Evolutionary conservation across 164 flowering plant species (phyloP).

Genomic region (Annona cherimola): DNA sequence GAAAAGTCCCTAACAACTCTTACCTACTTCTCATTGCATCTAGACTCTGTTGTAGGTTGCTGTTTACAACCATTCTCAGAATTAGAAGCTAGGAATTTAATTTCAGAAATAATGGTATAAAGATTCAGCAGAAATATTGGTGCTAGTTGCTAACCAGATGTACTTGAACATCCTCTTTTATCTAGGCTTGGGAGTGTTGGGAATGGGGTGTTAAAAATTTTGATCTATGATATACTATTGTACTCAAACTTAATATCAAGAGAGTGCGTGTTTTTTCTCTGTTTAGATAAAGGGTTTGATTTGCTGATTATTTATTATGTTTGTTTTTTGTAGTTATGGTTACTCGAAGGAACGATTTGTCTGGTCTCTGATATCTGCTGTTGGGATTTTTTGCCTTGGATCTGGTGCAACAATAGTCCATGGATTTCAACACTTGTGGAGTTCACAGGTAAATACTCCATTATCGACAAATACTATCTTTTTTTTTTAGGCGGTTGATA

Average conservation of each 20-base stretch:
- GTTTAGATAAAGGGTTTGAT: not conserved
- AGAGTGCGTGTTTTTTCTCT: not conserved
- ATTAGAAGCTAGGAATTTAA: too few relatives aligned
- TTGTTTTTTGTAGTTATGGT: conserved; percentile 63
- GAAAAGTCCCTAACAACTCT: too few relatives aligned
- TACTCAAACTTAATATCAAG: not conserved
- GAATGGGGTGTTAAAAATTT: too few relatives aligned
- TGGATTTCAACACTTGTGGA: conserved; percentile 93
- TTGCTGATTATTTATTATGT: not conserved
- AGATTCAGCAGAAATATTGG: too few relatives aligned
- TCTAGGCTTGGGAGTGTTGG: too few relatives aligned
- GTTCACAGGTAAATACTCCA: conserved; percentile 51
- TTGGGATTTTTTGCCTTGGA: conserved; percentile 98
- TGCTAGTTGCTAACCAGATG: too few relatives aligned
- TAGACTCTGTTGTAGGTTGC: too few relatives aligned
- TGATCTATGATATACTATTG: too few relatives aligned
- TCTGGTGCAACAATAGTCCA: conserved; percentile 96
- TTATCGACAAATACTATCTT: not conserved
- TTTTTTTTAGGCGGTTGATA: not conserved
- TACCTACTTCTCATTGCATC: too few relatives aligned
- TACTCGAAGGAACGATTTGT: conserved; percentile 98
- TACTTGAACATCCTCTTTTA: too few relatives aligned
- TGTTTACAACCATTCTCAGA: too few relatives aligned
- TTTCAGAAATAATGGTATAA: too few relatives aligned
- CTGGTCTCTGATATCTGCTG: conserved; percentile 99